A percentile compares a stretch with the other conserved stretches of the same genome.
Conservation (phyloP, 768 basidiomycete species). For the Terana coerulea region DNA sequence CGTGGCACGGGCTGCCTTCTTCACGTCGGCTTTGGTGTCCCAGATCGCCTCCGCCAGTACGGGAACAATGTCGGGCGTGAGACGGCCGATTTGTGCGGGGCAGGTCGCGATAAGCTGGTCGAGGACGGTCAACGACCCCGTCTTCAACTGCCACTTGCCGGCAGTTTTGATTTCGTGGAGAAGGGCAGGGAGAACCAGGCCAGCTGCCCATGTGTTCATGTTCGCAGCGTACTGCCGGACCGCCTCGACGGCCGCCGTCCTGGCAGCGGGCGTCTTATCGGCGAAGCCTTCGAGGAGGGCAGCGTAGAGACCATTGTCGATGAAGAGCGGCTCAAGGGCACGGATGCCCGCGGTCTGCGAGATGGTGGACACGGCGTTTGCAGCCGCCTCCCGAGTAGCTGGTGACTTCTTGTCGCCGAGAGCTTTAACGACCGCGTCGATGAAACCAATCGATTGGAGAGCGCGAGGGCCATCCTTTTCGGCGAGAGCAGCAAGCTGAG, state of each 20-base stretch:
- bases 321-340: slow-evolving; percentile 85
- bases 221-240: slow-evolving; percentile 68
- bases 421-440: slow-evolving; percentile 74
- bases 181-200: slow-evolving; percentile 79
- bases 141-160: slow-evolving; percentile 98
- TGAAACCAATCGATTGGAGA: slow-evolving; percentile 66
- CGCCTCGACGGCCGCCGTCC: slow-evolving; percentile 81
- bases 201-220: slow-evolving; percentile 90
- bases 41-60: slow-evolving; percentile 90
- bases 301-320: slow-evolving; percentile 81
- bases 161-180: slow-evolving; percentile 93
- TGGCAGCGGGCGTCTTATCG: slow-evolving; percentile 90
- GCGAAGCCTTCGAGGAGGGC: slow-evolving; percentile 89
- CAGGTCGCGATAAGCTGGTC: slow-evolving; percentile 86
- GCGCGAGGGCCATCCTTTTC: slow-evolving; percentile 84
- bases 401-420: slow-evolving; percentile 95
- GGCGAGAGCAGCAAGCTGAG: slow-evolving; percentile 64
- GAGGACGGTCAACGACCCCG: slow-evolving; percentile 74
- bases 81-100: slow-evolving; percentile 77
- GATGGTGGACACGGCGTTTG: slow-evolving; percentile 62
- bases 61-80: slow-evolving; percentile 94
- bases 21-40: slow-evolving; percentile 98
- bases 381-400: slow-evolving; percentile 86
- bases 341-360: slow-evolving; percentile 67
- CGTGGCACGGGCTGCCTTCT: slow-evolving; percentile 95